Conservation (phyloP, 2,329 filamentous ascomycete genomes). For the Rutstroemia sydowiana region DNA sequence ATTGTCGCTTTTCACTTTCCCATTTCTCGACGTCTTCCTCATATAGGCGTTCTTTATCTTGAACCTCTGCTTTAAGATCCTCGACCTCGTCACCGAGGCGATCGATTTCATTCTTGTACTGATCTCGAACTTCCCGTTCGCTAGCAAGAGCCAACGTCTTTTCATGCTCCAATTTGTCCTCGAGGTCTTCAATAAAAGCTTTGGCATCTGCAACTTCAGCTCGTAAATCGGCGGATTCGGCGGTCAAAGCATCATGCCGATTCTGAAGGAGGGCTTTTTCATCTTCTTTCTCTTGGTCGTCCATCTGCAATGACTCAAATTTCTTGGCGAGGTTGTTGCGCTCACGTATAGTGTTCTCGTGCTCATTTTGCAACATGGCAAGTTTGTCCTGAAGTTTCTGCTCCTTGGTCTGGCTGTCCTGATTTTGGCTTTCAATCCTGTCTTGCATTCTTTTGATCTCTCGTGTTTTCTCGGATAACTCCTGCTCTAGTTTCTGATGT, state of each 20-base stretch:
- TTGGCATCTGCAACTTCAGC: conserved; percentile 48
- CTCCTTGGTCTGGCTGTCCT: conserved; percentile 26
- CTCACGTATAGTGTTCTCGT: conserved; percentile 26
- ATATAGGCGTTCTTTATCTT: conserved; percentile 63
- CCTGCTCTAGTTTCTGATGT: conserved; percentile 34
- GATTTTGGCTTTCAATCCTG: conserved; percentile 33
- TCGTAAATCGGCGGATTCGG: conserved; percentile 60
- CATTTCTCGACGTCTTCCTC: conserved; percentile 66
- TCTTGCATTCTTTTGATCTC: conserved; percentile 35
- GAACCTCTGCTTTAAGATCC: conserved; percentile 50
- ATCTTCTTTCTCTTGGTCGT: conserved; percentile 50
- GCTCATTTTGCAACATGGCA: conserved; percentile 36
- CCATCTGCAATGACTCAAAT: conserved; percentile 36
- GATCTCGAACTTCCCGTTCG: conserved; percentile 50
- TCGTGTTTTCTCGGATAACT: conserved; percentile 37
- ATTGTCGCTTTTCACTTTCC: conserved; percentile 57
- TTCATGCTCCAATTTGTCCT: conserved; percentile 40
- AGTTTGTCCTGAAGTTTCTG: conserved; percentile 35
- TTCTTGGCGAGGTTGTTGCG: conserved; percentile 13
- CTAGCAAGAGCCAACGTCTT: conserved; percentile 37
- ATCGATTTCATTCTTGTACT: conserved; percentile 48
- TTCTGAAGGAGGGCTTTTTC: conserved; percentile 65
- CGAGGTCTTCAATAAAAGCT: conserved; percentile 38
- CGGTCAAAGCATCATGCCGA: conserved; percentile 59
- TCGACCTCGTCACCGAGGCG: conserved; percentile 44